Evolutionary conservation across 169 alveolate species (phyloP), one percentile per base, ranked within the genome.

Genomic region (Eimeria necatrix): DNA sequence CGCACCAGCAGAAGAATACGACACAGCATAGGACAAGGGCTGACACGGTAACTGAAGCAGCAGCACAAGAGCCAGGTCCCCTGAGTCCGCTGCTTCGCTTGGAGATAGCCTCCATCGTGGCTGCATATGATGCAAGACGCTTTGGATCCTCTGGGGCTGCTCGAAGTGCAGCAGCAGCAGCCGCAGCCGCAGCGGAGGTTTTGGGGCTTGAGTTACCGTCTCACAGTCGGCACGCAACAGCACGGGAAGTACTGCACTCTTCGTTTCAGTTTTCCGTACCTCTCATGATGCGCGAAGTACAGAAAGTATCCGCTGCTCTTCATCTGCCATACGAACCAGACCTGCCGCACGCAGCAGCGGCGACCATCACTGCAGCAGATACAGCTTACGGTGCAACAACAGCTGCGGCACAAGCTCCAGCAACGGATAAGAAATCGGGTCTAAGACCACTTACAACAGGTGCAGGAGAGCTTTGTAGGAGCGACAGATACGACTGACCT

Each of bases 251-350:
- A 52, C 80, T 90, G 87, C 85, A 48, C 48, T 78, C 80, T 4
- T 16, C 61, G 24, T 61, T 24, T 14, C 94, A 90, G 32, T 90
- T 56, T 71, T 48, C 18, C 16, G 89, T 74, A 49, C 89, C 78
- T 4, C 76, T 71, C 41, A 91, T 91, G 91, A 90, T 91, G 56
- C 89, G 95, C 7, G 95, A 91, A 14, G 48, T 78, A 22, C 71
- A 74, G 83, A 91, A 91, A 48, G 91, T 74, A 26, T 22, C 48
- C n/a, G 89, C 95, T 59, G 95, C 95, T 2, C 90, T 91, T 26
- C 49, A 71, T 46, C 52, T 90, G 64, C 80, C 94, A 2, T 9
- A n/a, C 16, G 90, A 53, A 24, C 80, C 51, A 16, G 94, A 32
- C 16, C 48, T 20, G 32, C 68, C 52, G 51, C 51, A 22, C 18